These are phyloP conservation scores for Wickerhamiella occidentalis DNA, from an alignment of 805 yeast genomes.

Conservation along the genomic window DNA sequence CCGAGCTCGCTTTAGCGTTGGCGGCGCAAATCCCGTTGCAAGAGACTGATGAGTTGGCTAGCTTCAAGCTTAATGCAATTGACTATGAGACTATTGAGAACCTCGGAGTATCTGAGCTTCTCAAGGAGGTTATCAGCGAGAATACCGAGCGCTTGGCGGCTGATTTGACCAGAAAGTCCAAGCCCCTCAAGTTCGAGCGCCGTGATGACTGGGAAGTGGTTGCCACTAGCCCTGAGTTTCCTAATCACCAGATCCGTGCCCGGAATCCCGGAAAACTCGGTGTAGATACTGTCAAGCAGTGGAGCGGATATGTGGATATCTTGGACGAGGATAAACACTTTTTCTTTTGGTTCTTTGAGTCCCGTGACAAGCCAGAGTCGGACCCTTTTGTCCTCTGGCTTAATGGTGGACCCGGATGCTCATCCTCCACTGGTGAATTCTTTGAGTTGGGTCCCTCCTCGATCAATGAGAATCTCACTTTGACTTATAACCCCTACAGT, in stretches of 20 bases:
- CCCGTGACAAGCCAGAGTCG: constrained; percentile 65
- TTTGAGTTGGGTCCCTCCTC: constrained; percentile 90
- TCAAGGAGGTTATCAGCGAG: not conserved
- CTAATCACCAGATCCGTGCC: constrained; percentile 46
- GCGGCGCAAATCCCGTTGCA: not conserved
- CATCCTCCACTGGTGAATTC: constrained; percentile 80
- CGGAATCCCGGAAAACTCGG: constrained; percentile 57
- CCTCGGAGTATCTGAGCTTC: not conserved
- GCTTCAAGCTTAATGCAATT: not conserved
- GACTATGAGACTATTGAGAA: not conserved
- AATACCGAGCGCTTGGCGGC: not conserved
- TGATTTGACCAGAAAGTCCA: not conserved
- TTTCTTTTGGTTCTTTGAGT: constrained; percentile 86
- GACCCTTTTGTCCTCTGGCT: constrained; percentile 87
- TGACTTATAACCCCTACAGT: constrained; percentile 72
- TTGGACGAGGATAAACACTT: constrained; percentile 83
- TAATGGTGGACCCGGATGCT: constrained; percentile 96
- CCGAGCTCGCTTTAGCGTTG: not conserved
- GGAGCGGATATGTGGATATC: constrained; percentile 63
- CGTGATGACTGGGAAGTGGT: constrained; percentile 7
- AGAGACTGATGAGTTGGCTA: not conserved
- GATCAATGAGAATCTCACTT: constrained; percentile 53
- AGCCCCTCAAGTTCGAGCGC: constrained; percentile 2
- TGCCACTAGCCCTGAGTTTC: constrained; percentile 14
- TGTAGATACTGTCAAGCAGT: constrained; percentile 69